phyloP scores from a whole-genome alignment of 169 alveolate species.

The Cryptosporidium parvum region DNA sequence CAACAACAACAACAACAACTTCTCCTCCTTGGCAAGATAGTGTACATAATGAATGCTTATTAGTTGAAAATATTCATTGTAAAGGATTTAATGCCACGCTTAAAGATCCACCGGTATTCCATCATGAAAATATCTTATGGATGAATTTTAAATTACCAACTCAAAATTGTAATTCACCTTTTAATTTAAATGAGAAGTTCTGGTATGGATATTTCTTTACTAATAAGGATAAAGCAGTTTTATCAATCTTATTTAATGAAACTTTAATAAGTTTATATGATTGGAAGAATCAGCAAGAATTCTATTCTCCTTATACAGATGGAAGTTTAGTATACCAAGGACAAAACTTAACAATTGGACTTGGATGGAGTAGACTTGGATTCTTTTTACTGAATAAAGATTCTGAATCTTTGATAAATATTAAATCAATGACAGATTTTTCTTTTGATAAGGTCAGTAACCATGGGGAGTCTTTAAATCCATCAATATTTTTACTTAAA shows the following conservation, averaged over 20 bases:
- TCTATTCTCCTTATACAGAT: conserved; percentile 15
- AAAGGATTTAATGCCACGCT: conserved; percentile 23
- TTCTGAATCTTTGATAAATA: background rate
- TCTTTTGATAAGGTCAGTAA: conserved; percentile 11
- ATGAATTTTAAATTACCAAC: conserved; percentile 10
- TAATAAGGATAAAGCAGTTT: conserved; percentile 2
- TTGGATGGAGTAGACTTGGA: conserved; percentile 44
- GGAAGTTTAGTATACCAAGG: conserved; percentile 2
- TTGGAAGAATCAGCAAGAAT: conserved; percentile 5
- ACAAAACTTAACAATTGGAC: background rate
- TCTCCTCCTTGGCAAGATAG: conserved; percentile 18
- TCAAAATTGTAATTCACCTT: conserved; percentile 4
- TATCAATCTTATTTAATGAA: conserved; percentile 37
- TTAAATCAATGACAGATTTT: conserved; percentile 25
- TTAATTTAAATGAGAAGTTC: background rate
- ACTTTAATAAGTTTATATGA: conserved; percentile 32
- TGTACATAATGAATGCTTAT: background rate
- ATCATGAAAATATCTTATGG: conserved; percentile 22
- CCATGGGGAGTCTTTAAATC: background rate
- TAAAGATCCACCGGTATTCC: background rate
- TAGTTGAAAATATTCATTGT: background rate
- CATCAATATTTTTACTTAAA: background rate
- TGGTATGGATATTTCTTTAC: conserved; percentile 39
- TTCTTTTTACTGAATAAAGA: background rate
- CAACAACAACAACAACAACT: conserved; percentile 41